phyloP scores from a whole-genome alignment of 1,284 basidiomycete genomes.

The Wolfiporia cocos region DNA sequence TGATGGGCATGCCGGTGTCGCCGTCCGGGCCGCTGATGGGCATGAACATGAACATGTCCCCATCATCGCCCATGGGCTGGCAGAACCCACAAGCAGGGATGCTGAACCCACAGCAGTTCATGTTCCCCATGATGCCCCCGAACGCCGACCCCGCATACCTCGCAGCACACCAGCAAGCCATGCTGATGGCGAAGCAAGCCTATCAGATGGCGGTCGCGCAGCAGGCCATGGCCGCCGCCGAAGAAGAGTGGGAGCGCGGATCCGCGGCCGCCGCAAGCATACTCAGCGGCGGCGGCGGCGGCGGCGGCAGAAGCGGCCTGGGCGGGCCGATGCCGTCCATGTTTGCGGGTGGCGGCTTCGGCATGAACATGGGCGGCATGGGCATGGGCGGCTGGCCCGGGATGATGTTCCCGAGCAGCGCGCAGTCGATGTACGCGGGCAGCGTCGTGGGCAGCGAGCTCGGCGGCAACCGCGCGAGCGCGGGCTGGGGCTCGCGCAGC shows the following conservation, averaged over 20 bases:
- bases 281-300: conserved; percentile 25
- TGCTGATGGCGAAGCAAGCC: conserved; percentile 77
- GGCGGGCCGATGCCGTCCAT: conserved; percentile 12
- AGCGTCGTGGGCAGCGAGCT: conserved; percentile 47
- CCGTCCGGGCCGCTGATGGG: conserved; percentile 22
- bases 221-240: conserved; percentile 77
- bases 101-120: conserved; percentile 35
- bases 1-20: conserved; percentile 39
- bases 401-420: conserved; percentile 42
- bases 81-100: conserved; percentile 14
- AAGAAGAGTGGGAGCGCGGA: conserved; percentile 80
- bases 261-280: conserved; percentile 37
- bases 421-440: conserved; percentile 53
- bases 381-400: conserved; percentile 35
- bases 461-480: conserved; percentile 33
- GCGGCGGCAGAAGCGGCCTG: conserved; percentile 23
- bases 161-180: conserved; percentile 75
- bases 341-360: conserved; percentile 21
- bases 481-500: conserved; percentile 56
- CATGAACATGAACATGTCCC: conserved; percentile 25
- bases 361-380: conserved; percentile 20
- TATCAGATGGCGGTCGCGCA: conserved; percentile 83
- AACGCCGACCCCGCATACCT: conserved; percentile 48
- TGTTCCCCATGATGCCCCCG: conserved; percentile 35
- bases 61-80: conserved; percentile 22